Base-by-base conservation (phyloP, 768 basidiomycete species). In the Filobasidium floriforme region DNA sequence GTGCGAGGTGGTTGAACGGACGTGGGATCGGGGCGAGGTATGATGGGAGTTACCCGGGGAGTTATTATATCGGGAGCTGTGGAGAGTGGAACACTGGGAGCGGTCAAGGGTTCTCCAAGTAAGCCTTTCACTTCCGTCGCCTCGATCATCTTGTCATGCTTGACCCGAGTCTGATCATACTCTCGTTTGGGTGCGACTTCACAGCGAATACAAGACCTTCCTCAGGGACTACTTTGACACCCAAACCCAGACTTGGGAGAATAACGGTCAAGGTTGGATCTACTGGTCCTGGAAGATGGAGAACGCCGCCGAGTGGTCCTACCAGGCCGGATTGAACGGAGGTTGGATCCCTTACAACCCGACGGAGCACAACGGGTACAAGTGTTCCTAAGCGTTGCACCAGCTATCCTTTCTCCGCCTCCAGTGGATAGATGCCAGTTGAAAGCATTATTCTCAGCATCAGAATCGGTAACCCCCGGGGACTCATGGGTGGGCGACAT, bases 221-320 rank as follows among this genome's bases (percentile, higher is more conserved):
- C 80, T 94, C 51, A 80, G 89, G 41, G 83, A 89, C 75, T 85
- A 82, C 76, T 94, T 87, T 87, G 90, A 92, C 74, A 90, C 88
- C 0, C 92, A 93, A 78, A 70, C 70, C 28, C 73, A 75, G 57
- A 69, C 72, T 0, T 80, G 72, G 67, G 79, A 80, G 70, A 68
- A 70, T 60, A 73, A 72, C 59, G 76, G 73, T 29, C 70, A 77
- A 66, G 77, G 73, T 24, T 75, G 72, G 69, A 64, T 77, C 65
- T 69, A 68, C 67, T 80, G 78, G 79, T 65, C 66, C 12, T 76
- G 75, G 75, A 77, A 76, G 70, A 73, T 70, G 15, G 75, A 76
- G 54, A 57, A 57, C 28, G 49, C 89, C 1, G 88, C 90, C 68
- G 92, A 94, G 66, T 96, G 92, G 92, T 83, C 88, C 0, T 94